A percentile compares a stretch with the other conserved stretches of the same genome.
These are phyloP conservation scores for Artemisia tridentata DNA, from an alignment of 129 eudicot species.

Conservation along the genomic window DNA sequence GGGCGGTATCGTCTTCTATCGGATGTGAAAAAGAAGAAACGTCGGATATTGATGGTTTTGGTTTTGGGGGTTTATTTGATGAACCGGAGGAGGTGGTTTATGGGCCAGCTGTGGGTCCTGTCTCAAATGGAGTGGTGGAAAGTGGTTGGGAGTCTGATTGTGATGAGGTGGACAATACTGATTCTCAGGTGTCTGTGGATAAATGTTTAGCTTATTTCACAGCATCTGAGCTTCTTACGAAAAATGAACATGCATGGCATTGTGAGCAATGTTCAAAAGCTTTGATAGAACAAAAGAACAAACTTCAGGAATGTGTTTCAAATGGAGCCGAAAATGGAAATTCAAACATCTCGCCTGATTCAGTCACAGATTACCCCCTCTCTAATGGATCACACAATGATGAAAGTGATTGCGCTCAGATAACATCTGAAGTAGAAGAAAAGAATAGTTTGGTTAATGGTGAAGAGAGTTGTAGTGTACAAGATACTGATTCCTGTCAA, in stretches of 20 bases:
- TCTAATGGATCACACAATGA: conserved; percentile 19
- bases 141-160: conserved; percentile 59
- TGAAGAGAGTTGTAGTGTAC: conserved; percentile 13
- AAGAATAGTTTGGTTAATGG: conserved; percentile 20
- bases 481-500: background rate
- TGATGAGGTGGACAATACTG: conserved; percentile 72
- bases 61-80: conserved; percentile 68
- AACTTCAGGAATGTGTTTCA: conserved; percentile 13
- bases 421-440: conserved; percentile 24
- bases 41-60: conserved; percentile 74
- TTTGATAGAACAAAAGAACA: conserved; percentile 40
- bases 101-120: conserved; percentile 21
- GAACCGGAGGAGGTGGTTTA: conserved; percentile 59
- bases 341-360: conserved; percentile 19
- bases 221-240: conserved; percentile 65
- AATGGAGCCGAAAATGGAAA: conserved; percentile 28
- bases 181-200: conserved; percentile 74
- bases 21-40: conserved; percentile 39
- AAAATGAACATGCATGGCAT: conserved; percentile 86
- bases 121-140: conserved; percentile 17
- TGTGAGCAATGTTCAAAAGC: conserved; percentile 78
- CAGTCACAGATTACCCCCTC: conserved; percentile 16
- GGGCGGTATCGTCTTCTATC: conserved; percentile 11
- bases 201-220: conserved; percentile 69
- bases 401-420: conserved; percentile 18